Conservation (phyloP, 2,329 filamentous ascomycete species). For the Aureobasidium sp. region DNA sequence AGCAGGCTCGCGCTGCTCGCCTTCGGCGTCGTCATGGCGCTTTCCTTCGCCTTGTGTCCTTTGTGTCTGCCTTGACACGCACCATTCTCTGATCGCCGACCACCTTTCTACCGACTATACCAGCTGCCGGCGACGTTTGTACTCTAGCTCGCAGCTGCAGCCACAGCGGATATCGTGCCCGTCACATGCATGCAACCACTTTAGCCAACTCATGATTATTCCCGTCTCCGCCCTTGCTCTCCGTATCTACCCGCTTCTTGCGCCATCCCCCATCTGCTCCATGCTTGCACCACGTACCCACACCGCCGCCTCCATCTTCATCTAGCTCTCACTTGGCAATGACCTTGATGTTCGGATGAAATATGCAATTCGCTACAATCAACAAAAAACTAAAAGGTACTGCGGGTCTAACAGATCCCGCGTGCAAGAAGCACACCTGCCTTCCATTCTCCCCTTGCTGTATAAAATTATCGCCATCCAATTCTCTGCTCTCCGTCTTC, state of each 20-base stretch:
- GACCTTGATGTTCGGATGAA: slow-evolving; percentile 1
- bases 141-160: background rate
- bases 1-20: background rate
- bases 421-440: background rate
- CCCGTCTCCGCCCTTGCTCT: background rate
- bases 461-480: slow-evolving; percentile 5
- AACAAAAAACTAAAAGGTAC: background rate
- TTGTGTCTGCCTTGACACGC: background rate
- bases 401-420: background rate
- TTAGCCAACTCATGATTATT: background rate
- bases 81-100: background rate
- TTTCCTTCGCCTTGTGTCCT: background rate
- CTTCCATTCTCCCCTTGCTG: background rate
- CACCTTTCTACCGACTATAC: background rate
- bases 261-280: background rate
- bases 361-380: slow-evolving; percentile 5
- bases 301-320: background rate
- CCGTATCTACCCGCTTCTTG: background rate
- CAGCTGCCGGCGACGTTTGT: background rate
- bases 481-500: background rate
- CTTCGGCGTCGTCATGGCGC: slow-evolving; percentile 10
- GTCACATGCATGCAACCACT: slow-evolving; percentile 6
- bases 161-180: background rate
- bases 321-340: slow-evolving; percentile 2
- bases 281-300: background rate